phyloP scores from a whole-genome alignment of 2,329 filamentous ascomycete genomes.

The Talaromyces sp. region DNA sequence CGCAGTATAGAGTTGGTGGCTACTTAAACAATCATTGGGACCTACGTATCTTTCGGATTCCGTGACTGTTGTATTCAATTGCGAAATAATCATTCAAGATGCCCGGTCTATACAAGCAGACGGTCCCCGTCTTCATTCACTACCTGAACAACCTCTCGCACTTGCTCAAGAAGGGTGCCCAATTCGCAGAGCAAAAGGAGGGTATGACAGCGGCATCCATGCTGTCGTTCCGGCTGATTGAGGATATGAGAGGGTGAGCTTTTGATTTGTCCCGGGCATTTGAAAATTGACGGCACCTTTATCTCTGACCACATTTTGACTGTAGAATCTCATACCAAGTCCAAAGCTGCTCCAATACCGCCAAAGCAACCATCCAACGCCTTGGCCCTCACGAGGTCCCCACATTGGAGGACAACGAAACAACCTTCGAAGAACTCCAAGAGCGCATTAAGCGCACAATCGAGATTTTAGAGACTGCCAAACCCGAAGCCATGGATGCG shows the following conservation, averaged over 20 bases:
- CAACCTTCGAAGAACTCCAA: conserved; percentile 50
- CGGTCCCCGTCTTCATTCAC: conserved; percentile 42
- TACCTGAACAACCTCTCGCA: conserved; percentile 42
- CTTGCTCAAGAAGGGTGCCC: conserved; percentile 46
- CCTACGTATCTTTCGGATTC: background rate
- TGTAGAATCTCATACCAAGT: conserved; percentile 47
- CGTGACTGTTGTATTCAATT: background rate
- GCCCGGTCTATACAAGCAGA: conserved; percentile 30
- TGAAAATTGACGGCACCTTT: no score
- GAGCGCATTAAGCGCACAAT: conserved; percentile 48
- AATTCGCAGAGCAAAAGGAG: conserved; percentile 37
- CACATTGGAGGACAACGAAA: conserved; percentile 42
- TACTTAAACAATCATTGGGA: background rate
- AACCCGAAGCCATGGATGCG: conserved; percentile 42
- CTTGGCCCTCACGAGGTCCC: conserved; percentile 35
- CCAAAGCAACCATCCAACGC: conserved; percentile 40
- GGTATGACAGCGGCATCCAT: conserved; percentile 27
- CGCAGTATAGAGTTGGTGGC: background rate
- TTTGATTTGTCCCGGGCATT: background rate
- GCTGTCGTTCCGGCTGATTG: conserved; percentile 43
- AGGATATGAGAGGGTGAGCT: conserved; percentile 43
- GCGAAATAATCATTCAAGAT: conserved; percentile 4
- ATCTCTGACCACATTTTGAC: background rate
- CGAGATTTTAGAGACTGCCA: conserved; percentile 44
- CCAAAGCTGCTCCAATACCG: conserved; percentile 35